Evolutionary conservation across 768 basidiomycete species (phyloP).

Genomic region (Plicaturopsis crispa): DNA sequence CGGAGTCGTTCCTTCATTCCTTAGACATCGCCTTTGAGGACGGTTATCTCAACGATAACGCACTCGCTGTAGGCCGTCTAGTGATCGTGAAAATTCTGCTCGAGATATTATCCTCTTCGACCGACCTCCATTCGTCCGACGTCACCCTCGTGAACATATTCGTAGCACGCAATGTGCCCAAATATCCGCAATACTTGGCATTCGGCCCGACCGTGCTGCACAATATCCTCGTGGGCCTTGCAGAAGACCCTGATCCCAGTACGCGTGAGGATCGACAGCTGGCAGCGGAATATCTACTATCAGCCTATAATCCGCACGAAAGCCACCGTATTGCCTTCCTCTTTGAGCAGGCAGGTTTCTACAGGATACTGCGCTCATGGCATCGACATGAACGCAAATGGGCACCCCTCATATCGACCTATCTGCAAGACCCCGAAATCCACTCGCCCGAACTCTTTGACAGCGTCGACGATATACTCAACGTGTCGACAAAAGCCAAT

Average conservation of each 20-base stretch:
- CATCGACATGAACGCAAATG: constrained; percentile 72
- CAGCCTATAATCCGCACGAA: constrained; percentile 82
- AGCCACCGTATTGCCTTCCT: constrained; percentile 54
- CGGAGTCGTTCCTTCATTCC: constrained; percentile 90
- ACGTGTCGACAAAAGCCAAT: constrained; percentile 33
- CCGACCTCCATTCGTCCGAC: constrained; percentile 50
- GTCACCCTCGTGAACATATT: constrained; percentile 90
- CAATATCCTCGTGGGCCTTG: constrained; percentile 69
- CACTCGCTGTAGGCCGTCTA: constrained; percentile 61
- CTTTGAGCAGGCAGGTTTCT: constrained; percentile 84
- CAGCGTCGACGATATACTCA: constrained; percentile 58
- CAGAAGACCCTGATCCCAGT: constrained; percentile 63
- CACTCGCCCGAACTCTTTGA: constrained; percentile 53
- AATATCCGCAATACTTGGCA: constrained; percentile 84
- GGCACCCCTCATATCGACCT: constrained; percentile 65
- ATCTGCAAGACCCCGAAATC: constrained; percentile 66
- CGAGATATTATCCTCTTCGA: constrained; percentile 57
- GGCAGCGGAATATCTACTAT: constrained; percentile 89
- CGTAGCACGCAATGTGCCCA: constrained; percentile 91
- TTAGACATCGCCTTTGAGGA: constrained; percentile 96
- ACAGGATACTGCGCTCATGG: constrained; percentile 79
- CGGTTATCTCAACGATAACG: constrained; percentile 76
- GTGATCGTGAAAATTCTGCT: constrained; percentile 78
- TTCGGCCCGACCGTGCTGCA: constrained; percentile 65
- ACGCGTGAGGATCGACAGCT: constrained; percentile 93